Evolutionary conservation across 2,329 filamentous ascomycete genomes (phyloP), one percentile per base, ranked within the genome.

Genomic region (Aspergillus floridensis): DNA sequence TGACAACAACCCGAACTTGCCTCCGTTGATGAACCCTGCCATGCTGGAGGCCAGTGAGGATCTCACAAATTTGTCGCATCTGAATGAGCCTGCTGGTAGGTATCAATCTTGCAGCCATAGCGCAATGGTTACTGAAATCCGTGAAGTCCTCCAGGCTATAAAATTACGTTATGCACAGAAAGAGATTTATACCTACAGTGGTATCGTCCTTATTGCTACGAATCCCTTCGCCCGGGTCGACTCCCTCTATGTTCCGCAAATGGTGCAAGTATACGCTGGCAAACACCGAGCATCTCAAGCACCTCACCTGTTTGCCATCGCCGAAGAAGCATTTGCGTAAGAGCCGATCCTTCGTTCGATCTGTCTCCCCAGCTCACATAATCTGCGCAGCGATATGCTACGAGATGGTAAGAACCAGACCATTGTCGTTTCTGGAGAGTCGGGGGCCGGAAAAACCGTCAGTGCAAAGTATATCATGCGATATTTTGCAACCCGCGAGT

Each of bases 381-480:
- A 53, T 38, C 14, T 49, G 4, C 57, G 29, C 68, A 95, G 91
- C 73, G 95, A 99, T 81, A 99, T 99, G 95, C 80, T 99, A 73
- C 90, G 95, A 66, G 95, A 97, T 80, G 85, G 86, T 68, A 93
- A 92, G 78, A 99, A 99, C 79, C 95, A 99, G 81, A 99, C 95
- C 44, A 91, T 99, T 64, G 95, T 99, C 56, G 95, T 99, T n/a
- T 99, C 95, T 38, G 95, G 95, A 75, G 95, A 99, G 79, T 99
- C 95, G 57, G 95, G 95, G 85, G 95, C 95, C 65, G 95, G 95
- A 72, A 99, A 99, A 82, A 99, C 95, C 5, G 95, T 99, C 76
- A 98, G 93, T 78, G 95, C 95, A 70, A 99, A 99, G 81, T 98
- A 99, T 79, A 98, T 99, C 75, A 99, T 99, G 95, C 88, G 95